Base-by-base conservation (phyloP, 164 flowering plant species). In the Echeveria elegans region DNA sequence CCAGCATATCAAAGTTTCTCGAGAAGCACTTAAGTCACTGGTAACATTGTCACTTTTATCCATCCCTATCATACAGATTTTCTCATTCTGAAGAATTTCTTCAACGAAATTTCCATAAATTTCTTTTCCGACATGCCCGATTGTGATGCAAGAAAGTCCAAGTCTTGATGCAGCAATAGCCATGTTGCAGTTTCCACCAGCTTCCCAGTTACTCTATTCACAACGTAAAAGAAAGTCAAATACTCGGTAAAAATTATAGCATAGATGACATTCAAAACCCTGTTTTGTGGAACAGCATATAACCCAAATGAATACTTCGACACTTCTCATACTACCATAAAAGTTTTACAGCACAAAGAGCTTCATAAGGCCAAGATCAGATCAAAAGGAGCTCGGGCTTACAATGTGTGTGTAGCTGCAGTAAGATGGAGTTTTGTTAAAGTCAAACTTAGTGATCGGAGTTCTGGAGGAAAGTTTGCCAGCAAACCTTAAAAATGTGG, bases 161-260 rank as follows among this genome's bases (percentile, higher is more conserved):
- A 94, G 73, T 66, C 99, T 85, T 56, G 96, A 90, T 45, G 99
- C 96, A 50, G 99, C 99, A 68, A 94, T 94, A 53, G 88, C 93
- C 83, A 88, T 83, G 73, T 94, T 94, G 81, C 96, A 89, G 78
- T 87, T 92, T 5, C 99, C 99, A 70, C 96, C 99, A 74, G 99
- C 99, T 85, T 94, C 99, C 99, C 99, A 94, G 72, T 72, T 85
- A 77, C 74, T 66, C 99, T 94, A 75, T 40, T 36, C 63, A 72
- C 65, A n/a, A n/a, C n/a, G n/a, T n/a, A n/a, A n/a, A n/a, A n/a
- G n/a, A n/a, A 34, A 34, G 7, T 34, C 37, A 34, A 34, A 34
- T 34, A 34, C 7, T 3, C 5, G 7, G 37, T 3, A 34, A 34
- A 3, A 34, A 3, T 34, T 3, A 34, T 34, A 34, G 37, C 5